These are phyloP conservation scores for Lactarius psammicola DNA, from an alignment of 768 basidiomycete species.

Conservation along the genomic window DNA sequence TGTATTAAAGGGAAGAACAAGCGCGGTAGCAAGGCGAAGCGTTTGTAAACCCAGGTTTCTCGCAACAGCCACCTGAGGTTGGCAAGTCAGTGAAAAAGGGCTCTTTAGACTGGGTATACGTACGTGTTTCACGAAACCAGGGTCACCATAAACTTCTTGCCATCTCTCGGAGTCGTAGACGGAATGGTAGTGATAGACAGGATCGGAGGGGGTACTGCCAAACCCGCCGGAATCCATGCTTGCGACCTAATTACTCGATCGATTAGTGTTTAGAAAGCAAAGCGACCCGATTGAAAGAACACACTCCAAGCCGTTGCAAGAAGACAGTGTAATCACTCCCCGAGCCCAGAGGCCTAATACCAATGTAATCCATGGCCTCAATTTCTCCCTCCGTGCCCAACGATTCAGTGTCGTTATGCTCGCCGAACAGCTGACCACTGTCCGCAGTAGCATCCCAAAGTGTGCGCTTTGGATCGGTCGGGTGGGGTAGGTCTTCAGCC, in stretches of 20 bases:
- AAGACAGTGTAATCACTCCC: slow-evolving; percentile 94
- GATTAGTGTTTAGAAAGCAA: slow-evolving; percentile 34
- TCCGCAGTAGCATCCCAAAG: slow-evolving; percentile 80
- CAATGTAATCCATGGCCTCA: slow-evolving; percentile 38
- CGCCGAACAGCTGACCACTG: slow-evolving; percentile 49
- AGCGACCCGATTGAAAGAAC: slow-evolving; percentile 33
- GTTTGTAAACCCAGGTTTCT: slow-evolving; percentile 55
- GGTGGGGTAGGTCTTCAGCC: slow-evolving; percentile 73
- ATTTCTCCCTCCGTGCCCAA: slow-evolving; percentile 41
- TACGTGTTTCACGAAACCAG: slow-evolving; percentile 59
- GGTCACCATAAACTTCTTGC: slow-evolving; percentile 64
- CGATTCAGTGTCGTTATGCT: slow-evolving; percentile 45
- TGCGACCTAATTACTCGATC: slow-evolving; percentile 34
- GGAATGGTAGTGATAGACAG: slow-evolving; percentile 61
- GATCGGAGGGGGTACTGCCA: slow-evolving; percentile 39
- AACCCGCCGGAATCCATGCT: slow-evolving; percentile 40
- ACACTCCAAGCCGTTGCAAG: slow-evolving; percentile 72
- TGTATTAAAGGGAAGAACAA: slow-evolving; percentile 65
- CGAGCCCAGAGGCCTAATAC: slow-evolving; percentile 66
- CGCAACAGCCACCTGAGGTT: slow-evolving; percentile 51
- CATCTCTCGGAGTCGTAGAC: slow-evolving; percentile 58
- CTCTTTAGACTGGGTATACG: slow-evolving; percentile 23
- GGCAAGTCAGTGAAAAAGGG: not conserved
- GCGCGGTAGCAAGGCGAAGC: slow-evolving; percentile 51
- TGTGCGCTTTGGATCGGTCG: slow-evolving; percentile 57